Evolutionary conservation across 345 rosid species (phyloP), one percentile per base, ranked within the genome.

Genomic region (Zanthoxylum bungeanum): DNA sequence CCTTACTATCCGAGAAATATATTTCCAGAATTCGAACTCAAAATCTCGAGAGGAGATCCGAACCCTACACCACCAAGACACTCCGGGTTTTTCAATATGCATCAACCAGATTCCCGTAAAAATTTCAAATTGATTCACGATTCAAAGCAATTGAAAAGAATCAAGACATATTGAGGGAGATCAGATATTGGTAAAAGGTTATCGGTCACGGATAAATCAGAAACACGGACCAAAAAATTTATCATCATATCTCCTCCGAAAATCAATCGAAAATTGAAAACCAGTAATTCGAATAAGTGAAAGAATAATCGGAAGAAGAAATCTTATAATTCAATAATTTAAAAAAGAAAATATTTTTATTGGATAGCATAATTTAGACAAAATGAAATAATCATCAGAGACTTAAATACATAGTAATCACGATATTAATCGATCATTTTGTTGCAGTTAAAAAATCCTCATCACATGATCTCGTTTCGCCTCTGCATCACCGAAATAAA

Each of bases 321-420:
- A 33, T 4, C 21, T 5, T 28, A 34, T 7, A 56, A 25, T 2
- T 16, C 11, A 31, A 58, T 4, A 58, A 30, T 14, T 17, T 7
- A 14, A 42, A 14, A 2, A n/a, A 7, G 1, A 4, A 4, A 22
- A 47, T 27, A 2, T n/a, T n/a, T n/a, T n/a, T n/a, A n/a, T 11
- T 7, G 17, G 7, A 62, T 1, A 19, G 24, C 1, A 21, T 17
- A 1, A 42, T 10, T 11, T 8, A 46, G 25, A 28, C 17, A 19
- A 21, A 27, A 40, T 24, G n/a, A n/a, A n/a, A n/a, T n/a, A 25
- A 51, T 24, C 80, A 66, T 79, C 82, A 75, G 82, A 79, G 79
- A 75, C 82, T 75, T 79, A 79, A 79, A 79, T 75, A 79, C 78
- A 19, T n/a, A 55, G 73, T 66, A 79, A 79, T 79, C 82, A 79